phyloP scores from a whole-genome alignment of 495 filamentous ascomycete genomes.

The Sporormia fimetaria region DNA sequence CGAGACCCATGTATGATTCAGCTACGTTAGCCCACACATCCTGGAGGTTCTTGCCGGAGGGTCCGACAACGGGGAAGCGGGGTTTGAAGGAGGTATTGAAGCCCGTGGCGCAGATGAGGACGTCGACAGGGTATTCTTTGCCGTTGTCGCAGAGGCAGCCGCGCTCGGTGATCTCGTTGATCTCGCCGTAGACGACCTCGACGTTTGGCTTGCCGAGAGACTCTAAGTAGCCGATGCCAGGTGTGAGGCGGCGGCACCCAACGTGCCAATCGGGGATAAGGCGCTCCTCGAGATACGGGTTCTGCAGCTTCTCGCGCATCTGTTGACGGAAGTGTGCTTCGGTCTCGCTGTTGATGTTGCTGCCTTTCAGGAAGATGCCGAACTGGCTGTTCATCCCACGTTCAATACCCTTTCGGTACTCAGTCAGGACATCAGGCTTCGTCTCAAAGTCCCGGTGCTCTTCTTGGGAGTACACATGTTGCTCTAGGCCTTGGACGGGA shows the following conservation, averaged over 20 bases:
- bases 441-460: conserved; percentile 30
- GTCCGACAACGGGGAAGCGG: conserved; percentile 40
- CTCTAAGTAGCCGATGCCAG: conserved; percentile 31
- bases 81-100: conserved; percentile 42
- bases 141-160: conserved; percentile 26
- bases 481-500: conserved; percentile 32
- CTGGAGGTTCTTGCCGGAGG: conserved; percentile 25
- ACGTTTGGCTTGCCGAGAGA: conserved; percentile 28
- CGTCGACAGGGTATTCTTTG: conserved; percentile 28
- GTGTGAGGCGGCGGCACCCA: conserved; percentile 27
- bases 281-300: conserved; percentile 25
- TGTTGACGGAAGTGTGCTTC: conserved; percentile 23
- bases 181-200: conserved; percentile 25
- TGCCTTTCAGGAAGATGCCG: conserved; percentile 36
- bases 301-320: conserved; percentile 38
- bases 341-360: conserved; percentile 33
- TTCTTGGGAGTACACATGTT: conserved; percentile 31
- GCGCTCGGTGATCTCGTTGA: conserved; percentile 22
- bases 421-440: conserved; percentile 19
- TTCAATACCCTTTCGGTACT: conserved; percentile 23
- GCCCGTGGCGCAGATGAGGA: conserved; percentile 39
- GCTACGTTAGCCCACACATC: conserved; percentile 25
- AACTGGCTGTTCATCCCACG: conserved; percentile 38
- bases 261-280: conserved; percentile 25
- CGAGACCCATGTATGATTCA: conserved; percentile 24